Conservation (phyloP, 2,329 filamentous ascomycete species). For the Cladosporium sp. region DNA sequence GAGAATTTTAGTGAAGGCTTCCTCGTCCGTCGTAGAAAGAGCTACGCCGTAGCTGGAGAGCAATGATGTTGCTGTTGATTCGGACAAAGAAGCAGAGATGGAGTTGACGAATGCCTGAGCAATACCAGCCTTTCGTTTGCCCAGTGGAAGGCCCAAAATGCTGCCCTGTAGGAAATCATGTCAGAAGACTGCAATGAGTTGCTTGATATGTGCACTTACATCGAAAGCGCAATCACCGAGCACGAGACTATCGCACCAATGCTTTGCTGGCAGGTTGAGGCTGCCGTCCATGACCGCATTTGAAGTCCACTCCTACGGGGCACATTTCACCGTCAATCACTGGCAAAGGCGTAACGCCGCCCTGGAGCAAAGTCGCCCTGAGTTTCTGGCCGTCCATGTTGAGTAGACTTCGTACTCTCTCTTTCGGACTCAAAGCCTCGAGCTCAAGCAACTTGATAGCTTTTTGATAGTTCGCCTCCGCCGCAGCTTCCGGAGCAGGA, state of each 20-base stretch:
- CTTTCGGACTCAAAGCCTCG: conserved; percentile 32
- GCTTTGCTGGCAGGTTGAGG: conserved; percentile 37
- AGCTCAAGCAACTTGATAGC: conserved; percentile 40
- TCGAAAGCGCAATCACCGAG: conserved; percentile 48
- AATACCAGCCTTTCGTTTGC: conserved; percentile 24
- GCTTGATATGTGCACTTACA: conserved; percentile 28
- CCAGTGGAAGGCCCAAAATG: conserved; percentile 20
- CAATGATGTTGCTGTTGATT: conserved; percentile 25
- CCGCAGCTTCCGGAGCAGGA: conserved; percentile 34
- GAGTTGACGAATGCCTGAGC: conserved; percentile 33
- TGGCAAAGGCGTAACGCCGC: conserved; percentile 31
- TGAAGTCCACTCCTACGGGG: conserved; percentile 14
- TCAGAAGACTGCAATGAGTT: not conserved
- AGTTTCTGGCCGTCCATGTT: conserved; percentile 39
- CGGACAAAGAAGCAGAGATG: conserved; percentile 28
- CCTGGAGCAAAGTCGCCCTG: conserved; percentile 35
- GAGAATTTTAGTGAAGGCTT: conserved; percentile 39
- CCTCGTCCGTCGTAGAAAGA: conserved; percentile 33
- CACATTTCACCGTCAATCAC: conserved; percentile 44
- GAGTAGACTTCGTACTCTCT: conserved; percentile 41
- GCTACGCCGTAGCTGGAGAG: conserved; percentile 40
- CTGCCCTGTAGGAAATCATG: conserved; percentile 15
- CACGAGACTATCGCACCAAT: conserved; percentile 45
- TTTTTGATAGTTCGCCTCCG: conserved; percentile 41
- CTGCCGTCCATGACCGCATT: conserved; percentile 20